Conservation (phyloP, 1,139 yeast genomes). For the Hyphopichia buzzinii region DNA sequence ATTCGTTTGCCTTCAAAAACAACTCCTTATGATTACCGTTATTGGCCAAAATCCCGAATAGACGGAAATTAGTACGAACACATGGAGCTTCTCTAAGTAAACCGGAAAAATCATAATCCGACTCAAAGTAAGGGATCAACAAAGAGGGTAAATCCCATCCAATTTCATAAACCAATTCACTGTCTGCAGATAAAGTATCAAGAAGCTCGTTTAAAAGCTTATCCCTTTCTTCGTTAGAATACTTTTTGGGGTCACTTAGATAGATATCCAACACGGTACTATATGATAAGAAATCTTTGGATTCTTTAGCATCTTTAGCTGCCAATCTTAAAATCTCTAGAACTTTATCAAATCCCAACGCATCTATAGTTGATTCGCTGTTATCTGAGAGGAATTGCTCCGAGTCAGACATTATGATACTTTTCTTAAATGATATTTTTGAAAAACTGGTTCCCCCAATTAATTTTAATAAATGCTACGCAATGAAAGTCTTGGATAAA, state of each 20-base stretch:
- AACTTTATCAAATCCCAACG: conserved; percentile 23
- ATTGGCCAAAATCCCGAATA: conserved; percentile 58
- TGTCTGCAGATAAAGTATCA: conserved; percentile 28
- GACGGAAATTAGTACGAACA: conserved; percentile 37
- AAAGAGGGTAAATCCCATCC: conserved; percentile 88
- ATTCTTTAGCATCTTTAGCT: conserved; percentile 36
- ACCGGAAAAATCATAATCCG: conserved; percentile 17
- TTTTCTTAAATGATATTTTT: neutral
- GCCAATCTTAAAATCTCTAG: conserved; percentile 30
- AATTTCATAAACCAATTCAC: conserved; percentile 58
- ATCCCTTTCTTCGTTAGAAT: conserved; percentile 48
- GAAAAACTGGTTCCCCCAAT: neutral
- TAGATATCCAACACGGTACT: conserved; percentile 68
- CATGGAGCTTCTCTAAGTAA: conserved; percentile 33
- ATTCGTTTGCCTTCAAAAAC: conserved; percentile 65
- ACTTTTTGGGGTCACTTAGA: conserved; percentile 46
- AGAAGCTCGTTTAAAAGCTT: conserved; percentile 42
- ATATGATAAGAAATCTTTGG: conserved; percentile 66
- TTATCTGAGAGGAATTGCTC: conserved; percentile 15
- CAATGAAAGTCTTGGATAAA: too few species aligned
- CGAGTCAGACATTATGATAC: conserved; percentile 24
- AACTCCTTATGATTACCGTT: conserved; percentile 80
- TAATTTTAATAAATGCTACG: too few species aligned
- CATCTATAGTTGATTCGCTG: conserved; percentile 25
- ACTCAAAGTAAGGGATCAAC: conserved; percentile 46